Evolutionary conservation across 805 yeast species (phyloP), one percentile per base, ranked within the genome.

Genomic region (Ogataea chonburiensis): DNA sequence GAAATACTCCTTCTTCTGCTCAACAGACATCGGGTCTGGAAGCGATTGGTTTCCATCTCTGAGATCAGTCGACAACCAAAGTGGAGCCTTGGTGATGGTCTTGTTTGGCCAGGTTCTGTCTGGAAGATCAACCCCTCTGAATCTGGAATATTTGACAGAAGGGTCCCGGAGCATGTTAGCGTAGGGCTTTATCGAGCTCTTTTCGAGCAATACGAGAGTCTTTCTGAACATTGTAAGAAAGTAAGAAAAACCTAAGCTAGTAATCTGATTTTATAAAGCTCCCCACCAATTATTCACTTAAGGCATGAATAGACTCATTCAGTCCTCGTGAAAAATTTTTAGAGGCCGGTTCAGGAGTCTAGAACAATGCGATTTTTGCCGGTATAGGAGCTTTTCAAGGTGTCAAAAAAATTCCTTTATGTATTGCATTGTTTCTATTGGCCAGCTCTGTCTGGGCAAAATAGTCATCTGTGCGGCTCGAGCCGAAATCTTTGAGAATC

Each of bases 41-140:
- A 82, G 67, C 13, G 88, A 77, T 58, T 82, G 91, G 63, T 82
- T 82, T 45, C 91, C 91, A 55, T 82, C 91, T 67, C 91, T 73
- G 46, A 82, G 68, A 60, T 82, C 91, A 1, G 91, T 82, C 7
- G 86, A 76, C 37, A 82, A 68, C 91, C 91, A 82, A 56, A 88
- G 70, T 44, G 91, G 91, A 4, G 88, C 82, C 57, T 78, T 79
- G 31, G 74, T 71, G 50, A 82, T 77, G 29, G 70, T 60, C 30
- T 77, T 77, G 49, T 71, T 63, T 14, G 91, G 91, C 91, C 91
- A 82, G 28, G 74, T 70, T 60, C 91, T 70, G 56, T 80, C 72
- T 17, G 77, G 73, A 37, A 82, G 64, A 13, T 70, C 56, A 24
- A 81, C 67, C 18, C 76, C 74, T 38, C 71, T 67, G 48, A 75